Evolutionary conservation across 345 rosid species (phyloP).

Genomic region (Rhodamnia rubescens): DNA sequence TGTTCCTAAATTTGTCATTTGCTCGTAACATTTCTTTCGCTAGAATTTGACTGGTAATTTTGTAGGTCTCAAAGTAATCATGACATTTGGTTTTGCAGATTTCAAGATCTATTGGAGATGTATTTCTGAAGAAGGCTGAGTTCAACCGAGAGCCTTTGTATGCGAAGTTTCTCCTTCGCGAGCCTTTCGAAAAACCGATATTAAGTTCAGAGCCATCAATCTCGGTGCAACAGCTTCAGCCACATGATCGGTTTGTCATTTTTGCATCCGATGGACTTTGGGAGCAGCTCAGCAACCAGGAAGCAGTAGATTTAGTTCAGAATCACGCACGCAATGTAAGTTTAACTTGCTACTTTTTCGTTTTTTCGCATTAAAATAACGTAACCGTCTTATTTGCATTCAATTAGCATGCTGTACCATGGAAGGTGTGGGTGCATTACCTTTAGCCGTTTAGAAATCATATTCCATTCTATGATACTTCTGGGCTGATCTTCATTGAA

Average conservation of each 20-base stretch:
- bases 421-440: neutral
- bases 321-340: constrained; percentile 26
- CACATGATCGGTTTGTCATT: constrained; percentile 33
- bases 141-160: constrained; percentile 35
- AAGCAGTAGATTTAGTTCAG: constrained; percentile 38
- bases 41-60: neutral
- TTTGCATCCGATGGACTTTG: constrained; percentile 48
- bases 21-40: neutral
- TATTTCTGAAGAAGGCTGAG: constrained; percentile 36
- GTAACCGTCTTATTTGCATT: neutral
- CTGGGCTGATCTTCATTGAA: neutral
- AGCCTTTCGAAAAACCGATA: constrained; percentile 30
- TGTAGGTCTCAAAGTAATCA: neutral
- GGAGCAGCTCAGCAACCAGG: constrained; percentile 48
- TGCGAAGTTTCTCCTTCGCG: constrained; percentile 24
- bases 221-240: constrained; percentile 19
- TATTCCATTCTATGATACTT: neutral
- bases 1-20: neutral
- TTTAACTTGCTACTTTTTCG: neutral
- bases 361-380: neutral
- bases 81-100: constrained; percentile 9
- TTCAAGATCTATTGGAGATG: constrained; percentile 40
- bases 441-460: neutral
- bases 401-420: neutral
- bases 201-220: constrained; percentile 40